A percentile compares a stretch with the other conserved stretches of the same genome.
These are phyloP conservation scores for Acer campestre DNA, from an alignment of 345 rosid genomes.

Conservation along the genomic window DNA sequence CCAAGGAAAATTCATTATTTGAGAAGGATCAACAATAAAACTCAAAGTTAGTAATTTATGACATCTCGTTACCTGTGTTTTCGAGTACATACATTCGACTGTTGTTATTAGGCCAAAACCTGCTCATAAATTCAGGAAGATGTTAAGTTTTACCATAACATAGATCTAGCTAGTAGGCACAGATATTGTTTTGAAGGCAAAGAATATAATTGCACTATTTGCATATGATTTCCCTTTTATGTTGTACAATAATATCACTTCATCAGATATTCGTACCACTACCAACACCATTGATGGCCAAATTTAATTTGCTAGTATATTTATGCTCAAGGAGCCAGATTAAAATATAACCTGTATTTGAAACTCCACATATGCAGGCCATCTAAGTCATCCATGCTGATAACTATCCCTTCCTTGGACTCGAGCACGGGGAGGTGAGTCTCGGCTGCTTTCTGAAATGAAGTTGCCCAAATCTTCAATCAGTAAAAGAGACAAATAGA, in stretches of 20 bases:
- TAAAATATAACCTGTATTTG: slow-evolving; percentile 71
- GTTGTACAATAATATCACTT: neutral
- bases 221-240: neutral
- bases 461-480: neutral
- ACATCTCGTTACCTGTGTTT: slow-evolving; percentile 66
- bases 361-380: slow-evolving; percentile 85
- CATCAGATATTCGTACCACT: neutral
- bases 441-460: slow-evolving; percentile 88
- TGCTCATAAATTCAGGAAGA: slow-evolving; percentile 34
- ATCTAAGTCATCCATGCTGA: slow-evolving; percentile 80
- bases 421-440: slow-evolving; percentile 77
- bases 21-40: neutral
- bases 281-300: neutral
- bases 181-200: neutral
- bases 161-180: too few relatives aligned
- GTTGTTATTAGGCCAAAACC: slow-evolving; percentile 99
- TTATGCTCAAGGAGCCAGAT: neutral
- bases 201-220: neutral
- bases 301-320: neutral
- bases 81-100: slow-evolving; percentile 98
- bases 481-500: neutral
- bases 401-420: slow-evolving; percentile 84
- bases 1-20: neutral
- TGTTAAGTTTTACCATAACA: neutral
- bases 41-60: neutral